phyloP scores from a whole-genome alignment of 495 filamentous ascomycete species.

The Hypomontagnella submonticulosa region DNA sequence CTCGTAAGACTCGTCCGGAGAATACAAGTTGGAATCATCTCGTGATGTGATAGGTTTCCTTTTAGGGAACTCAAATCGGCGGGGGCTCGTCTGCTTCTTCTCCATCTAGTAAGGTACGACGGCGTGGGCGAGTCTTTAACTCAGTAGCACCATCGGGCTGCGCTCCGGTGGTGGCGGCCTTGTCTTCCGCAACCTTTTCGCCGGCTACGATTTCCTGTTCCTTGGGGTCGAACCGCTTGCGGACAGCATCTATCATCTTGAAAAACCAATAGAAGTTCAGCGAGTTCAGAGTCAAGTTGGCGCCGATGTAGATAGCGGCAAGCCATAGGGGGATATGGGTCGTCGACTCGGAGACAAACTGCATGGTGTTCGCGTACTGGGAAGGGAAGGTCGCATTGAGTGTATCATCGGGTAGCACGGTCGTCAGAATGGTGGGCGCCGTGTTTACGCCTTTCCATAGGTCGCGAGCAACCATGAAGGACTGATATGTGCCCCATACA shows the following conservation, averaged over 20 bases:
- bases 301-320: constrained; percentile 75
- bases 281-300: constrained; percentile 83
- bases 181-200: constrained; percentile 32
- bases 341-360: constrained; percentile 53
- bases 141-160: constrained; percentile 11
- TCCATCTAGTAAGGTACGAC: constrained; percentile 47
- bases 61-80: constrained; percentile 37
- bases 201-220: constrained; percentile 36
- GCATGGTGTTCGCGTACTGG: constrained; percentile 57
- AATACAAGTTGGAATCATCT: too few relatives aligned
- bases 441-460: constrained; percentile 72
- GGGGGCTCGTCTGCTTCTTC: constrained; percentile 47
- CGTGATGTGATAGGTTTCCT: neutral
- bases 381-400: constrained; percentile 48
- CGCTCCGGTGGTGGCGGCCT: constrained; percentile 30
- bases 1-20: too few relatives aligned
- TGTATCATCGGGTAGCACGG: constrained; percentile 43
- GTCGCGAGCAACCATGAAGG: constrained; percentile 78
- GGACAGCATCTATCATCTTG: constrained; percentile 93
- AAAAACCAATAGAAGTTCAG: constrained; percentile 97
- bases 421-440: constrained; percentile 48
- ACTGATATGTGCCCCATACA: constrained; percentile 90
- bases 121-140: constrained; percentile 38
- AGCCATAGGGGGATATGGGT: constrained; percentile 81
- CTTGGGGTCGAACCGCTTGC: constrained; percentile 84